phyloP scores from a whole-genome alignment of 78 protist species.

The Dictyostelium brefeldianum region DNA sequence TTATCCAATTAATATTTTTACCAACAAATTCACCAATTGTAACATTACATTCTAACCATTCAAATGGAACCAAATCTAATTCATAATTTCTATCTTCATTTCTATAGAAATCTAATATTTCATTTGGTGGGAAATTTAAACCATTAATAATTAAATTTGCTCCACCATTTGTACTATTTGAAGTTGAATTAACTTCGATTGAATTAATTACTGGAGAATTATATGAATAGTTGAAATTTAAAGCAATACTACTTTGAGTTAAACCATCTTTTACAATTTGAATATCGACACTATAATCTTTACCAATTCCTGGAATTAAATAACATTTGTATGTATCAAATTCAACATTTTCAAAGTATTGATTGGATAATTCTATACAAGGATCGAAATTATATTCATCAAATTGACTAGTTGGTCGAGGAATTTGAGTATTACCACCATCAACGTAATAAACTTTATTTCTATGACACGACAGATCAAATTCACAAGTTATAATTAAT shows the following conservation, averaged over 20 bases:
- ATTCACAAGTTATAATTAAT: too few species aligned
- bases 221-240: neutral
- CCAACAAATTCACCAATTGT: neutral
- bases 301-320: neutral
- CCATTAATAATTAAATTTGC: neutral
- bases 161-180: slow-evolving; percentile 1
- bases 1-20: slow-evolving; percentile 9
- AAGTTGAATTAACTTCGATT: neutral
- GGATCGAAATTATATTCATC: neutral
- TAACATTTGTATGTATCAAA: neutral
- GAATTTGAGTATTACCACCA: neutral
- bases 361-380: neutral
- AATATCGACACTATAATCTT: neutral
- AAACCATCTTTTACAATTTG: neutral
- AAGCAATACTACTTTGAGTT: neutral
- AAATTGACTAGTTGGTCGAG: neutral
- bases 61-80: neutral
- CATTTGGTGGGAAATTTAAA: slow-evolving; percentile 5
- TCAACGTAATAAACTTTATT: too few species aligned
- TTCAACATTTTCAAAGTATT: slow-evolving; percentile 1
- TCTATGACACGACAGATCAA: neutral
- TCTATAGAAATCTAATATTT: neutral
- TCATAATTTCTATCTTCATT: neutral
- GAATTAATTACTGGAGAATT: neutral
- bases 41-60: neutral